These are phyloP conservation scores for Metschnikowia colocasiae DNA, from an alignment of 805 yeast species.

Conservation along the genomic window DNA sequence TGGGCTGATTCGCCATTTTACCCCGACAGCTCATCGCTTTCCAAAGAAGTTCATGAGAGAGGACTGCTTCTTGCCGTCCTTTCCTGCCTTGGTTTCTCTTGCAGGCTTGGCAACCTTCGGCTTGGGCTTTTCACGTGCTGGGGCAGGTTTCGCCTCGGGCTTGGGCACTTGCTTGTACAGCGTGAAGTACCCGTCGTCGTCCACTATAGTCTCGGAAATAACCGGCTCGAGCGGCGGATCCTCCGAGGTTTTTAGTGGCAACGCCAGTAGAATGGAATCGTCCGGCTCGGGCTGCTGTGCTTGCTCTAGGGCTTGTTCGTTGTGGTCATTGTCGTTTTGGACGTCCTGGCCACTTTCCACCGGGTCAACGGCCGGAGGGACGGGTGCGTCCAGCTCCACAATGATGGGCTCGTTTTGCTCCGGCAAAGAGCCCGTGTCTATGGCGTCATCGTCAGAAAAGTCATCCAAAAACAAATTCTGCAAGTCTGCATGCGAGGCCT, in stretches of 20 bases:
- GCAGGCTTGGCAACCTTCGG: not conserved
- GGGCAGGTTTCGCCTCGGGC: slow-evolving; percentile 1
- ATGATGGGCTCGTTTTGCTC: slow-evolving; percentile 15
- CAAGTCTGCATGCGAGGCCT: slow-evolving; percentile 9
- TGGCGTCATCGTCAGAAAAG: slow-evolving; percentile 15
- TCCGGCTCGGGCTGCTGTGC: not conserved
- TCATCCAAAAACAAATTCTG: slow-evolving; percentile 17
- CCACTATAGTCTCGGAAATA: slow-evolving; percentile 22
- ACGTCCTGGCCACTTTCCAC: no score
- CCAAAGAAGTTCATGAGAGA: slow-evolving; percentile 49
- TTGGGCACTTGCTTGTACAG: slow-evolving; percentile 24
- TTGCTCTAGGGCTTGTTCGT: not conserved
- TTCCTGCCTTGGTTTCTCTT: not conserved
- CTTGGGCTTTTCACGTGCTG: not conserved
- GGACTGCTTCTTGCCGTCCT: slow-evolving; percentile 35
- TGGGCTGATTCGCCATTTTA: no score
- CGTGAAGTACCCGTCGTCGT: slow-evolving; percentile 51
- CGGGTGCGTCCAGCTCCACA: slow-evolving; percentile 6
- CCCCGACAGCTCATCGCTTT: slow-evolving; percentile 24
- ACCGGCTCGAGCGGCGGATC: not conserved
- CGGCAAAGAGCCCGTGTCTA: not conserved
- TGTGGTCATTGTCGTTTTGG: not conserved
- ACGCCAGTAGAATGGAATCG: not conserved
- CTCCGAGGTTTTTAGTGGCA: not conserved
- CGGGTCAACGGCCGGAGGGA: no score